phyloP scores from a whole-genome alignment of 768 basidiomycete genomes.

The Trametes maxima region DNA sequence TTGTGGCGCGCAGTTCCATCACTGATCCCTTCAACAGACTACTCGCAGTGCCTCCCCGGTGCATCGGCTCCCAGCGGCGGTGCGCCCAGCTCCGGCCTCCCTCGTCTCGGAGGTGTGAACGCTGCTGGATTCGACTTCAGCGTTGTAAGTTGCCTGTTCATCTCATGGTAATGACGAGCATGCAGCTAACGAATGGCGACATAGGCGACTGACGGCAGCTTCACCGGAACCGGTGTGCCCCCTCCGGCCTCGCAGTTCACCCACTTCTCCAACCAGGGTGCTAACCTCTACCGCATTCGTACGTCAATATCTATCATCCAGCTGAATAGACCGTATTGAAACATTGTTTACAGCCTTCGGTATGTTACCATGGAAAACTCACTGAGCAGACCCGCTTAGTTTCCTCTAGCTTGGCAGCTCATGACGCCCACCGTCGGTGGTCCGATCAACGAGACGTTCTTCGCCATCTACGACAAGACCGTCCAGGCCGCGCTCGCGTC shows the following conservation, averaged over 20 bases:
- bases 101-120: slow-evolving; percentile 51
- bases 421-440: slow-evolving; percentile 54
- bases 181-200: background rate
- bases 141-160: slow-evolving; percentile 34
- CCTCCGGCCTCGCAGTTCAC: slow-evolving; percentile 48
- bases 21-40: slow-evolving; percentile 23
- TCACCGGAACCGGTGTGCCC: slow-evolving; percentile 38
- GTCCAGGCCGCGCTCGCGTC: slow-evolving; percentile 51
- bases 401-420: slow-evolving; percentile 50
- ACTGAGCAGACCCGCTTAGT: background rate
- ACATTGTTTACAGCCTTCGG: slow-evolving; percentile 32
- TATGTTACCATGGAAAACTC: slow-evolving; percentile 12
- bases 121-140: slow-evolving; percentile 51
- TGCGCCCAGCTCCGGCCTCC: slow-evolving; percentile 30
- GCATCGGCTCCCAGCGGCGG: background rate
- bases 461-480: slow-evolving; percentile 45
- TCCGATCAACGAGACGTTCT: slow-evolving; percentile 45
- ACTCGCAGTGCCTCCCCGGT: slow-evolving; percentile 36
- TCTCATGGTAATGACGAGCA: background rate
- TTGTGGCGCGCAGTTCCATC: no score
- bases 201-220: slow-evolving; percentile 45
- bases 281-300: slow-evolving; percentile 50
- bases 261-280: slow-evolving; percentile 52
- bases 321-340: background rate
- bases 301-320: slow-evolving; percentile 20